Base-by-base conservation (phyloP, 83 land plant species). In the Thuja plicata region DNA sequence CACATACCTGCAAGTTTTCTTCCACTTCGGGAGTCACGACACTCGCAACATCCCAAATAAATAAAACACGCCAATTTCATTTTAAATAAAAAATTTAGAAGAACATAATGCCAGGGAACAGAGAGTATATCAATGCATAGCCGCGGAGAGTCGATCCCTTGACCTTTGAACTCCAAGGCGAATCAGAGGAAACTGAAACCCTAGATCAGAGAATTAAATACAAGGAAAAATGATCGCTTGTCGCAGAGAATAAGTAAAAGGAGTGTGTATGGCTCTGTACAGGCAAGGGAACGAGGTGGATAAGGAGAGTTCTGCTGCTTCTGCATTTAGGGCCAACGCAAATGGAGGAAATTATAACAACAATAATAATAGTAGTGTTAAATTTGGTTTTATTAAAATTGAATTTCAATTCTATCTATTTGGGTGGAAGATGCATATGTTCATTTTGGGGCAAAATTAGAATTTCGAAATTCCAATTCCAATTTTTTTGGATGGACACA, bases 221-320 rank as follows among this genome's bases (percentile, higher is more conserved):
- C 45, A 8, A 45, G 13, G 27, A 2, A 3, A 2, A 48, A 83
- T 46, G 85, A 4, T 55, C n/a, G 34, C 54, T n/a, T 3, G 24
- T n/a, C 41, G 52, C 9, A 45, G 54, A 12, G 54, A 83, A 40
- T 83, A 83, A 27, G 30, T 74, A 74, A 34, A 74, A 74, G 34
- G 52, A 45, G 85, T 83, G 8, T 80, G 85, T 83, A 83, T 83
- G 85, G 85, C 85, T 83, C 52, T 83, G 85, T 48, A 83, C 54
- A 83, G 85, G 55, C 85, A 83, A 83, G 85, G 85, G 54, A 83
- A 54, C 48, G 85, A 80, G 84, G 84, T 80, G 46, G 84, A 80
- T 12, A 80, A 43, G 46, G 71, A 66, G 71, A 66, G 71, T 30
- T 66, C n/a, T 24, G 27, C n/a, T 24, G 27, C 66, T 19, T 19